Evolutionary conservation across 495 filamentous ascomycete species (phyloP), one percentile per base, ranked within the genome.

Genomic region (Recurvomyces mirabilis): DNA sequence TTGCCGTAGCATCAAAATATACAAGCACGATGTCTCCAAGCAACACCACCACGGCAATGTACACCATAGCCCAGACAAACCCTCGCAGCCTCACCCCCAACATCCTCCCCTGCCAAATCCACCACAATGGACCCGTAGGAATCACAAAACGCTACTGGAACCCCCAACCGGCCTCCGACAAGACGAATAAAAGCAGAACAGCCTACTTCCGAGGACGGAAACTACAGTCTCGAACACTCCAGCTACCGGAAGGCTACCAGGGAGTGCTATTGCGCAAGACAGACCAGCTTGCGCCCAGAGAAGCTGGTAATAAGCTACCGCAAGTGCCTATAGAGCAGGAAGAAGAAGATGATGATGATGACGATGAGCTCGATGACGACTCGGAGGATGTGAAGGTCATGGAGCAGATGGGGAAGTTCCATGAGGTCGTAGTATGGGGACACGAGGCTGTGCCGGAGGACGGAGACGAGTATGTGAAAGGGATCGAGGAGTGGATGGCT

Each of bases 161-260:
- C 4, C 75, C 84, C 26, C 57, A 53, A 23, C 20, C 4, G 11
- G 17, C 28, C 22, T 6, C 15, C 18, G 29, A 31, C 31, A 19
- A 22, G 25, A 40, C n/a, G n/a, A n/a, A n/a, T n/a, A n/a, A 47
- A 6, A 33, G 12, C 21, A 22, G 32, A n/a, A 79, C 74, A 1
- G 68, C 80, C 17, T 82, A 89, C 56, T 83, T 94, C 50, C 81
- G 89, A 22, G 89, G 89, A 24, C 77, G 89, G 30, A 91, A 81
- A 54, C 68, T 96, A 14, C 69, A 73, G 32, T 86, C 84, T 20
- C 78, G 74, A 43, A 59, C 66, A 14, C 64, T 89, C 21, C 67
- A 70, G 10, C 56, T 94, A 4, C 88, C 89, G 0, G 64, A 78
- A 30, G 81, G 81, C 0, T 95, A 94, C 60, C 64, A 73, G 55